Conservation (phyloP, 768 basidiomycete species). For the Lyophyllum decastes region DNA sequence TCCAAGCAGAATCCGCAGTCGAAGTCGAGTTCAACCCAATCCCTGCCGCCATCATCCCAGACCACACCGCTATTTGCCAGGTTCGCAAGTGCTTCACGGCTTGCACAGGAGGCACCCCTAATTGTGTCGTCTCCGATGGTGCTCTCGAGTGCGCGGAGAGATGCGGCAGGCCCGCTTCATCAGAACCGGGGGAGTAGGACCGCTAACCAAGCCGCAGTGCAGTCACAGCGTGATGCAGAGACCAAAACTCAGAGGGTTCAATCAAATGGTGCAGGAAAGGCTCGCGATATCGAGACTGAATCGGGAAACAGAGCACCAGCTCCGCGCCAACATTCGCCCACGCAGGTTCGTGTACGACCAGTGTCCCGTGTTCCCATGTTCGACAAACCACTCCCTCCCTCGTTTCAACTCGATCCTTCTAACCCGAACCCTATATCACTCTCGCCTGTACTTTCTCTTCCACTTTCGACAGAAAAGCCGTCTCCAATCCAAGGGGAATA, state of each 20-base stretch:
- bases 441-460: background rate
- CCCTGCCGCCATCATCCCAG: slow-evolving; percentile 11
- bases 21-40: slow-evolving; percentile 15
- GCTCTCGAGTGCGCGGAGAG: slow-evolving; percentile 30
- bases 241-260: slow-evolving; percentile 1
- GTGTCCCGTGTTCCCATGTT: slow-evolving; percentile 13
- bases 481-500: slow-evolving; percentile 16
- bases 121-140: slow-evolving; percentile 40
- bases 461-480: slow-evolving; percentile 1
- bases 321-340: slow-evolving; percentile 8
- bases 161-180: slow-evolving; percentile 14
- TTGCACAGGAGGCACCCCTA: slow-evolving; percentile 21
- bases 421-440: background rate
- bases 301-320: background rate
- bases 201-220: slow-evolving; percentile 10
- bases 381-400: slow-evolving; percentile 20
- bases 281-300: background rate
- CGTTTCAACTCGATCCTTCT: background rate
- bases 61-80: slow-evolving; percentile 41
- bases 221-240: slow-evolving; percentile 12
- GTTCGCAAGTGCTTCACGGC: slow-evolving; percentile 31
- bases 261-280: background rate
- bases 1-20: slow-evolving; percentile 31
- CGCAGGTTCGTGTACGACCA: slow-evolving; percentile 10
- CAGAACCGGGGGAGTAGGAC: slow-evolving; percentile 6